Percentiles rank a stretch among this genome's conserved stretches.
phyloP scores from a whole-genome alignment of 1,284 basidiomycete genomes.

The Ceratobasidium papillatum region DNA sequence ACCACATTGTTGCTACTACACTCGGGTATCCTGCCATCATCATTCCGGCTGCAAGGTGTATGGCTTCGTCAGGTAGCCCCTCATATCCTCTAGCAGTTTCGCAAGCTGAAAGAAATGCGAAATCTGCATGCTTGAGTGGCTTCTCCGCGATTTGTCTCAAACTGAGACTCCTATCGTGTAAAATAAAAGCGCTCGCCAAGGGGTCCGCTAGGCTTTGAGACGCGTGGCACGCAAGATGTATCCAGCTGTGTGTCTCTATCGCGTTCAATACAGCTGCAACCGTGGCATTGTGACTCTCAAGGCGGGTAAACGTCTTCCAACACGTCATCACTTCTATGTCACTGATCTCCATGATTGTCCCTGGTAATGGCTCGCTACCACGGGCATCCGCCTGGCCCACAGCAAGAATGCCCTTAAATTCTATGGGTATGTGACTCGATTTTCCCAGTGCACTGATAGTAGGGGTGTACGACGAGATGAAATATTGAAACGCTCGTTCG shows the following conservation, averaged over 20 bases:
- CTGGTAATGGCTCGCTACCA: background rate
- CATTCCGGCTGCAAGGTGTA: background rate
- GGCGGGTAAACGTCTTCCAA: background rate
- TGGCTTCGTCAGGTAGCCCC: background rate
- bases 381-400: background rate
- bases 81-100: slow-evolving; percentile 20
- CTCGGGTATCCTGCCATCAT: background rate
- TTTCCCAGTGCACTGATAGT: background rate
- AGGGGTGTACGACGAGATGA: background rate
- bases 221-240: slow-evolving; percentile 30
- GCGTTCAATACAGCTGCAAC: background rate
- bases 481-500: background rate
- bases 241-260: slow-evolving; percentile 7
- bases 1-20: background rate
- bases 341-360: background rate
- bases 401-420: background rate
- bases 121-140: background rate
- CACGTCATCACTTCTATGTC: no score
- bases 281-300: background rate
- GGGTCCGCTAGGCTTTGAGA: slow-evolving; percentile 12
- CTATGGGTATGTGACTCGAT: background rate
- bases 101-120: slow-evolving; percentile 27
- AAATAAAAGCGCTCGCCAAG: background rate
- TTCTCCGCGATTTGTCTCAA: background rate
- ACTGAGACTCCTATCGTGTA: background rate